phyloP scores from a whole-genome alignment of 768 basidiomycete genomes.

The Agaricus blazei region DNA sequence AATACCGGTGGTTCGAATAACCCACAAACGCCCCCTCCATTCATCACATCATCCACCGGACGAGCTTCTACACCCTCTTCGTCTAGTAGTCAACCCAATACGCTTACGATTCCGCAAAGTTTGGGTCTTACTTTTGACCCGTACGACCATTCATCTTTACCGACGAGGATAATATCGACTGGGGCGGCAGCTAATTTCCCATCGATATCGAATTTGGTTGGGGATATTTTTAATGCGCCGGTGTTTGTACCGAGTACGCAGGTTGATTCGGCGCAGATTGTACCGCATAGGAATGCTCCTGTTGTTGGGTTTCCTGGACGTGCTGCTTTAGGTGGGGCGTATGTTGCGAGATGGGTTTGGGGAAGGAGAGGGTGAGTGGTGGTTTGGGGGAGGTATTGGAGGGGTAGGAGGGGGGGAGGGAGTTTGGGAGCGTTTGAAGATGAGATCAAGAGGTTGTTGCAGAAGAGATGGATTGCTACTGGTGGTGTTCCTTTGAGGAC shows the following conservation, averaged over 20 bases:
- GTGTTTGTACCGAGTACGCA: conserved; percentile 73
- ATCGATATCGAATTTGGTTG: conserved; percentile 70
- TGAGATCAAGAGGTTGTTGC: conserved; percentile 65
- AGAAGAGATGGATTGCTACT: conserved; percentile 69
- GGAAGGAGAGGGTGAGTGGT: conserved; percentile 43
- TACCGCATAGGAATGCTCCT: conserved; percentile 71
- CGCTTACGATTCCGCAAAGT: conserved; percentile 24
- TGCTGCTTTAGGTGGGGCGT: conserved; percentile 69
- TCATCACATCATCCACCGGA: conserved; percentile 23
- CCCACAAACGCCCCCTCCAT: conserved; percentile 23
- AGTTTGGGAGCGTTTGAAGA: conserved; percentile 70
- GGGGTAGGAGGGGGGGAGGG: conserved; percentile 20
- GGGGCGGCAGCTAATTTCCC: conserved; percentile 87
- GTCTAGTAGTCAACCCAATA: background rate
- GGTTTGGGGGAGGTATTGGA: background rate
- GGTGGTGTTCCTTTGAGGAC: conserved; percentile 57
- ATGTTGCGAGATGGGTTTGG: conserved; percentile 85
- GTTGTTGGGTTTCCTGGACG: conserved; percentile 64
- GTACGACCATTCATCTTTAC: conserved; percentile 65
- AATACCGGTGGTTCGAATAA: background rate
- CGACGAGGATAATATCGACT: conserved; percentile 60
- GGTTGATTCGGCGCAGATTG: conserved; percentile 69
- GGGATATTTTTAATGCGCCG: conserved; percentile 79
- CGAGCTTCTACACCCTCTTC: conserved; percentile 17
- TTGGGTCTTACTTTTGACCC: conserved; percentile 75